phyloP scores from a whole-genome alignment of 2,329 filamentous ascomycete species.

The Colletotrichum sp. region DNA sequence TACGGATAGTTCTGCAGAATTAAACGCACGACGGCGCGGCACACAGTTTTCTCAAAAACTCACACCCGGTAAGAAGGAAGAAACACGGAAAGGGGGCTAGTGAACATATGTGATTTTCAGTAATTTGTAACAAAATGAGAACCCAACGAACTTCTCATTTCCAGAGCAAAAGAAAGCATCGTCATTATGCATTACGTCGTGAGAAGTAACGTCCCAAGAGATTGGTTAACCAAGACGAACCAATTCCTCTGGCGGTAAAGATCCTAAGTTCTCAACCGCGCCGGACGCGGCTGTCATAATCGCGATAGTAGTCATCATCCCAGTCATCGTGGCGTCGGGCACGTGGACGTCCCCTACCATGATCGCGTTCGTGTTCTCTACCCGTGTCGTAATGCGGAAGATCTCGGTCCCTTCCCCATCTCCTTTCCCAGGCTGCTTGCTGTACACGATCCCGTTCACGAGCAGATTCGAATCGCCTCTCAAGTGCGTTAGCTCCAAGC shows the following conservation, averaged over 20 bases:
- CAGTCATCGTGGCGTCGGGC: slow-evolving; percentile 27
- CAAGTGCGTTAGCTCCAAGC: slow-evolving; percentile 57
- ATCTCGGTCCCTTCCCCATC: slow-evolving; percentile 33
- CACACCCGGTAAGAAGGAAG: background rate
- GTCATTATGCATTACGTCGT: background rate
- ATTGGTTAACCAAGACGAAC: background rate
- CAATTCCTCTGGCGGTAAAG: background rate
- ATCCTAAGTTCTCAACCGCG: slow-evolving; percentile 17
- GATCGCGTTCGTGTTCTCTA: slow-evolving; percentile 14
- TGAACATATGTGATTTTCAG: background rate
- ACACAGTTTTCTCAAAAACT: background rate
- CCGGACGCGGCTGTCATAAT: background rate
- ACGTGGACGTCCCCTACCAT: slow-evolving; percentile 25
- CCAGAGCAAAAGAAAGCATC: background rate
- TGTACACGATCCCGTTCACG: slow-evolving; percentile 37
- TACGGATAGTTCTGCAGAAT: background rate
- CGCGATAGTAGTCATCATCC: slow-evolving; percentile 22
- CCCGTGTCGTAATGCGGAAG: slow-evolving; percentile 29
- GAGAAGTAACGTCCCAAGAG: background rate
- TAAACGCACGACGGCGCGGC: background rate
- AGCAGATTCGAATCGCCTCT: slow-evolving; percentile 46
- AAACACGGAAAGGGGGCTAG: background rate
- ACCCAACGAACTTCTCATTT: background rate
- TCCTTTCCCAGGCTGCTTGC: slow-evolving; percentile 36
- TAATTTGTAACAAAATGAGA: background rate